Evolutionary conservation across 2,329 filamentous ascomycete genomes (phyloP).

Genomic region (Calonectria honghensis): DNA sequence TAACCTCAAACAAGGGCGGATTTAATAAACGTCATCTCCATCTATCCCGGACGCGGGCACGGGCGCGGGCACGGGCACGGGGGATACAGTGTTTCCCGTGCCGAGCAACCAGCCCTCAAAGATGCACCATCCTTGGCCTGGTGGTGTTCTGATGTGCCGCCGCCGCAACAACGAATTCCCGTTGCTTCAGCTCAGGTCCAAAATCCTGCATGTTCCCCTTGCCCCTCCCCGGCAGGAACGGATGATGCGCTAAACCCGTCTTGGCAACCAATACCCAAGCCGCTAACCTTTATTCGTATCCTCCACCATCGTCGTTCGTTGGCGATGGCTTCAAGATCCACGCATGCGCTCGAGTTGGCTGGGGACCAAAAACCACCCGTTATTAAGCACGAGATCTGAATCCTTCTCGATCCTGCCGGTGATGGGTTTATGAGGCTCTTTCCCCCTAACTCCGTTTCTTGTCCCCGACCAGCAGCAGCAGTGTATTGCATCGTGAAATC

Average conservation of each 20-base stretch:
- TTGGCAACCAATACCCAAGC: background rate
- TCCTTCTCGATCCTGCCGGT: background rate
- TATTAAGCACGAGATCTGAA: background rate
- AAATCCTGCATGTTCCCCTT: background rate
- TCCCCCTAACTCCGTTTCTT: slow-evolving; percentile 21
- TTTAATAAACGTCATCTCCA: slow-evolving; percentile 24
- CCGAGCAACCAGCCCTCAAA: background rate
- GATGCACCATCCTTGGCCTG: background rate
- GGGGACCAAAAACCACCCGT: background rate
- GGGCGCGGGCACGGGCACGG: background rate
- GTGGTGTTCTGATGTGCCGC: background rate
- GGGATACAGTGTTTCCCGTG: background rate
- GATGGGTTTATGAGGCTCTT: background rate
- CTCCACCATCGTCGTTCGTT: background rate
- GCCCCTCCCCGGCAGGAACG: background rate
- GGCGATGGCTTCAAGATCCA: slow-evolving; percentile 8
- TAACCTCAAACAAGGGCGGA: slow-evolving; percentile 6
- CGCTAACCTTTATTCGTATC: slow-evolving; percentile 40
- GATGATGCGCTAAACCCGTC: background rate
- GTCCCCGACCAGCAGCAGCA: background rate
- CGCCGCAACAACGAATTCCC: background rate
- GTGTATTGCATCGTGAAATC: background rate
- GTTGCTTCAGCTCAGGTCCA: background rate
- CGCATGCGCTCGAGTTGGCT: background rate
- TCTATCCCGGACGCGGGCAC: slow-evolving; percentile 14